These are phyloP conservation scores for Termitomyces titanicus DNA, from an alignment of 768 basidiomycete species.

Conservation along the genomic window DNA sequence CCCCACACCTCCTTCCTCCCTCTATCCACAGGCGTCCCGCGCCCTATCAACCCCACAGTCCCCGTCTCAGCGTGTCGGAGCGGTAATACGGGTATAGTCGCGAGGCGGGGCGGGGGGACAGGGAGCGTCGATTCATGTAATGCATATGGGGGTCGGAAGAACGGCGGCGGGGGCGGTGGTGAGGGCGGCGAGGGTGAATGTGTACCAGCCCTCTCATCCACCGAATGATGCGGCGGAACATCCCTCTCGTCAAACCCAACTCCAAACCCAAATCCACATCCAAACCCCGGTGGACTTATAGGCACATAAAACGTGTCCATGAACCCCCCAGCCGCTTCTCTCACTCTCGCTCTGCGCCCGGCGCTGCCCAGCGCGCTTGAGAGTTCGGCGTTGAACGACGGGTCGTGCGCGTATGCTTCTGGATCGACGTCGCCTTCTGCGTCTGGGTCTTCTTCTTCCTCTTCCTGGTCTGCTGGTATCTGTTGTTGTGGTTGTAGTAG, in stretches of 20 bases:
- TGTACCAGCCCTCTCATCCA: too few relatives aligned
- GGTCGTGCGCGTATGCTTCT: constrained; percentile 29
- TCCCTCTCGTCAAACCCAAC: too few relatives aligned
- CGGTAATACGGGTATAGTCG: constrained; percentile 25
- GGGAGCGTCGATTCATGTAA: constrained; percentile 22
- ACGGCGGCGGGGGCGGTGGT: not conserved
- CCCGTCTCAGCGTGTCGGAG: constrained; percentile 26
- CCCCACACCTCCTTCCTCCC: constrained; percentile 25
- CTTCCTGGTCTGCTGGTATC: too few relatives aligned
- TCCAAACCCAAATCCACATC: too few relatives aligned
- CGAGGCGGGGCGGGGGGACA: constrained; percentile 31
- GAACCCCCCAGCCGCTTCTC: constrained; percentile 4
- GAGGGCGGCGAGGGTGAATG: not conserved
- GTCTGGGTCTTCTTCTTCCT: constrained; percentile 25
- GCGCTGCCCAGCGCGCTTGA: constrained; percentile 18
- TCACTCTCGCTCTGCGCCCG: not conserved
- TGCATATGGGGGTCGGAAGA: not conserved
- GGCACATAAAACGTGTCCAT: constrained; percentile 29
- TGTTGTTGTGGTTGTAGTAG: too few relatives aligned
- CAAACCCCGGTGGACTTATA: not conserved
- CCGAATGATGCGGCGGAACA: not conserved
- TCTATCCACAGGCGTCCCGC: constrained; percentile 32
- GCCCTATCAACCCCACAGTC: constrained; percentile 21
- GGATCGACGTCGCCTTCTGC: constrained; percentile 32
- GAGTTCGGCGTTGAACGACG: constrained; percentile 35